Evolutionary conservation across 2,329 filamentous ascomycete genomes (phyloP).

Genomic region (Aspergillus neotritici): DNA sequence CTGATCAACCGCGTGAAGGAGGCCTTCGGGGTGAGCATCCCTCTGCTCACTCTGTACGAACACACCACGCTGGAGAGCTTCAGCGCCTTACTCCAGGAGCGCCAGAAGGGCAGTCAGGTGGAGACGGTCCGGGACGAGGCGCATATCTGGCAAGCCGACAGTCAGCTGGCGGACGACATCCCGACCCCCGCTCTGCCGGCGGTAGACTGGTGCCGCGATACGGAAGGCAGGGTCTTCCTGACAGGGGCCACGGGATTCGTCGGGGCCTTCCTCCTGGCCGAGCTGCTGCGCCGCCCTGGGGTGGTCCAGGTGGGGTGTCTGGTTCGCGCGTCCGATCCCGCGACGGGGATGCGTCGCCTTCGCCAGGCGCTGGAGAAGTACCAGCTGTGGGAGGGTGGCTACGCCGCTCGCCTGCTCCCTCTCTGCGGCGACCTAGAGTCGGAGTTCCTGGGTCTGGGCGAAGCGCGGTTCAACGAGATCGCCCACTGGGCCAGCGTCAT

Average conservation of each 20-base stretch:
- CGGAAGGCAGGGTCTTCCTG: conserved; percentile 53
- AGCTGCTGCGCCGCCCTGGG: conserved; percentile 55
- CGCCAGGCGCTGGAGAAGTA: conserved; percentile 8
- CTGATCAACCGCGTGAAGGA: conserved; percentile 15
- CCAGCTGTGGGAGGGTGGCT: conserved; percentile 5
- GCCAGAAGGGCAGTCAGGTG: neutral
- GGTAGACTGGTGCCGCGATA: conserved; percentile 15
- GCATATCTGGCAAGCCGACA: conserved; percentile 13
- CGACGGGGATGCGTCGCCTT: conserved; percentile 13
- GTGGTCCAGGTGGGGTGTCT: conserved; percentile 61
- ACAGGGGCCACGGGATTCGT: conserved; percentile 83
- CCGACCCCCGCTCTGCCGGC: neutral
- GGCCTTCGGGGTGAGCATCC: conserved; percentile 11
- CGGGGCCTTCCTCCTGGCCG: conserved; percentile 66
- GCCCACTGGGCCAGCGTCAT: conserved; percentile 60
- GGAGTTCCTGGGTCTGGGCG: conserved; percentile 49
- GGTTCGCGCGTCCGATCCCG: conserved; percentile 58
- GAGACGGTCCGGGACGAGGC: conserved; percentile 8
- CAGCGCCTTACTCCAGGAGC: conserved; percentile 3
- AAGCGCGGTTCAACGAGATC: conserved; percentile 31
- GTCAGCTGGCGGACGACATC: conserved; percentile 9
- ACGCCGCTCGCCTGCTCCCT: conserved; percentile 8
- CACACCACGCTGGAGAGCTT: conserved; percentile 12
- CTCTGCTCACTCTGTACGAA: conserved; percentile 17
- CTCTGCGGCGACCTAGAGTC: conserved; percentile 59